Evolutionary conservation across 1,284 basidiomycete species (phyloP).

Genomic region (Mycena sp.): DNA sequence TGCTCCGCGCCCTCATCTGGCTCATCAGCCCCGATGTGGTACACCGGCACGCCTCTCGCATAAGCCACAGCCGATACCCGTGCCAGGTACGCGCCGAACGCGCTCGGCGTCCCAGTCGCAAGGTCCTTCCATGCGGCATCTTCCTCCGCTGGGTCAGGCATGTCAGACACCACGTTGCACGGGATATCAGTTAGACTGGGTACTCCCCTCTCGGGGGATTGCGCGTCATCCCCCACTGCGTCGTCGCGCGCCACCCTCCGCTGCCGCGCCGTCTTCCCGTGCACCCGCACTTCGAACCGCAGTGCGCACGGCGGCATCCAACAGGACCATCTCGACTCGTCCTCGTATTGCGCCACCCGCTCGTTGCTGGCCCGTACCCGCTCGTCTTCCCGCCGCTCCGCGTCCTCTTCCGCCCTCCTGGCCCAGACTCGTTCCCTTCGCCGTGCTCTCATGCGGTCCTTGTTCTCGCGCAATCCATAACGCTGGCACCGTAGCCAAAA

Average conservation of each 20-base stretch:
- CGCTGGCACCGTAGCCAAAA: neutral
- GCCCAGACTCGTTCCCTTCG: neutral
- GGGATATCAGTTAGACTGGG: neutral
- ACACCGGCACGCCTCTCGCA: neutral
- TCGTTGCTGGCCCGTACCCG: too few relatives aligned
- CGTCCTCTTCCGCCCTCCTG: neutral
- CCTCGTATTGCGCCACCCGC: too few relatives aligned
- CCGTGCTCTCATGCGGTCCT: too few relatives aligned
- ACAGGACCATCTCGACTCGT: too few relatives aligned
- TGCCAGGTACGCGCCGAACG: neutral
- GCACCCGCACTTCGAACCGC: neutral
- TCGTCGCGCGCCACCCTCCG: neutral
- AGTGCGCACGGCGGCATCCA: neutral
- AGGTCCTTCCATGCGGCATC: too few relatives aligned
- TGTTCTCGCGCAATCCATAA: neutral
- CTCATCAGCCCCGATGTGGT: too few relatives aligned
- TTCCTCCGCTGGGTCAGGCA: too few relatives aligned
- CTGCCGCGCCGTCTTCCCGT: neutral
- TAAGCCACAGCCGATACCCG: neutral
- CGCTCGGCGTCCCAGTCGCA: too few relatives aligned
- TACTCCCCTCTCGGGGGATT: conserved; percentile 27
- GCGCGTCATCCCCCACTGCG: conserved; percentile 8
- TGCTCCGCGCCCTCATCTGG: neutral
- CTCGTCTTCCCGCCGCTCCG: neutral
- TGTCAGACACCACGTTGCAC: neutral